Base-by-base conservation (phyloP, 1,284 basidiomycete genomes). In the Cutaneotrichosporon sp. region DNA sequence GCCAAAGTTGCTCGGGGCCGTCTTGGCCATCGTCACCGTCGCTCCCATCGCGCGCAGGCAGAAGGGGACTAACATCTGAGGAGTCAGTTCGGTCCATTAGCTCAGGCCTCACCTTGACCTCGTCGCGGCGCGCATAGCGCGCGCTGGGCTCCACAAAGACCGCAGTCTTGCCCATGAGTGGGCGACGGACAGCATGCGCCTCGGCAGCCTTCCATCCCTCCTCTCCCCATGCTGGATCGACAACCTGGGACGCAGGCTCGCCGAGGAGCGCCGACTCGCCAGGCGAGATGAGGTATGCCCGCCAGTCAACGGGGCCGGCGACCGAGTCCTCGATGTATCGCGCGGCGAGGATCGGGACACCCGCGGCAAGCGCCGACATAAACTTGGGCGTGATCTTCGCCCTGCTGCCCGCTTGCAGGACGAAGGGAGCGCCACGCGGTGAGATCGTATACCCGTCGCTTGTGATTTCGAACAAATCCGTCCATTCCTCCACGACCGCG, bases 331-430 rank as follows among this genome's bases (percentile, higher is more conserved):
- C 63, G 16, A 89, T 54, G 81, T 84, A 92, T 3, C 79, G 73
- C 4, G 79, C 69, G 0, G 80, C 80, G n/a, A 94, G 65, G 62
- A 88, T 90, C 1, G 90, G 91, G 44, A 94, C 83, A 6, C 90
- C 90, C 25, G 90, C 76, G 0, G 87, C 88, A 26, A 94, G 79
- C 6, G 90, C 88, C 5, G 85, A 79, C 46, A 93, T 76, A 64
- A 82, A 89, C 68, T 91, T 92, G 4, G 84, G 79, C 56, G 87
- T 91, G 54, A 82, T 80, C 54, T 79, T 80, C 12, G 37, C 26
- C 24, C 22, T 79, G 57, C 86, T 82, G 0, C 86, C 82, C 14
- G 90, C 61, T 22, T 90, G 76, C 65, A 90, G 84, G 22, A 90
- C 76, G 14, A 82, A 80, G 11, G 83, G 78, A 27, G 72, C 49